phyloP scores from a whole-genome alignment of 192 early-diverging fungal species.

The Backusella australiensis region DNA sequence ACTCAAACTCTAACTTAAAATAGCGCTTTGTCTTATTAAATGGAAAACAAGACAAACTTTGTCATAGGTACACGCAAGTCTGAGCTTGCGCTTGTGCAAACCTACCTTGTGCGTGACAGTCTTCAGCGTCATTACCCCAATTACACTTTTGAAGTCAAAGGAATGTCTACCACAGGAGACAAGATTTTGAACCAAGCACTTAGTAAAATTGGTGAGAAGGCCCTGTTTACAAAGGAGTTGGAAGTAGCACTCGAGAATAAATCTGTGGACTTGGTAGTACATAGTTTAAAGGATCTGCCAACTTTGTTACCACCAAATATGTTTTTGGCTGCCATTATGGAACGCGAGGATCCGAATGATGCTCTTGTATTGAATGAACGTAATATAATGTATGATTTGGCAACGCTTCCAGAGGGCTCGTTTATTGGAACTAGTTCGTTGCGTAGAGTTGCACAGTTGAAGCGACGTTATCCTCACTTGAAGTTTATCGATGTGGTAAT shows the following conservation, averaged over 20 bases:
- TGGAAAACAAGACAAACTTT: neutral
- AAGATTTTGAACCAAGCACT: constrained; percentile 78
- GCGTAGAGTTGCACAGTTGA: constrained; percentile 83
- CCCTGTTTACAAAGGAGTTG: constrained; percentile 89
- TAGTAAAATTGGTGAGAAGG: constrained; percentile 86
- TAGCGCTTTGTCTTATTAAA: too few relatives aligned
- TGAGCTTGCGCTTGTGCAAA: constrained; percentile 85
- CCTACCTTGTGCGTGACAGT: constrained; percentile 57
- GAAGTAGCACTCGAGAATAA: constrained; percentile 67
- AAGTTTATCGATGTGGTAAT: constrained; percentile 72
- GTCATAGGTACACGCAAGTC: constrained; percentile 87
- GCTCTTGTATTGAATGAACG: constrained; percentile 59
- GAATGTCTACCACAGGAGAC: constrained; percentile 79
- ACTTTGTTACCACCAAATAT: constrained; percentile 81
- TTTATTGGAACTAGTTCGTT: constrained; percentile 88
- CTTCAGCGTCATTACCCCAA: constrained; percentile 50
- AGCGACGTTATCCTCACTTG: constrained; percentile 71
- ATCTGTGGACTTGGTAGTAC: constrained; percentile 82
- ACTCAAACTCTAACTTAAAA: too few relatives aligned
- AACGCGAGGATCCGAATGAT: constrained; percentile 88
- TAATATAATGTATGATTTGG: constrained; percentile 39
- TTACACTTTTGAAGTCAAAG: constrained; percentile 44
- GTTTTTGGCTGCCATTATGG: constrained; percentile 74
- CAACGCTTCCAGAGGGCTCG: constrained; percentile 67
- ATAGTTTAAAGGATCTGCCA: constrained; percentile 94